Evolutionary conservation across 1,284 basidiomycete genomes (phyloP), one percentile per base, ranked within the genome.

Genomic region (Ustilago sp.): DNA sequence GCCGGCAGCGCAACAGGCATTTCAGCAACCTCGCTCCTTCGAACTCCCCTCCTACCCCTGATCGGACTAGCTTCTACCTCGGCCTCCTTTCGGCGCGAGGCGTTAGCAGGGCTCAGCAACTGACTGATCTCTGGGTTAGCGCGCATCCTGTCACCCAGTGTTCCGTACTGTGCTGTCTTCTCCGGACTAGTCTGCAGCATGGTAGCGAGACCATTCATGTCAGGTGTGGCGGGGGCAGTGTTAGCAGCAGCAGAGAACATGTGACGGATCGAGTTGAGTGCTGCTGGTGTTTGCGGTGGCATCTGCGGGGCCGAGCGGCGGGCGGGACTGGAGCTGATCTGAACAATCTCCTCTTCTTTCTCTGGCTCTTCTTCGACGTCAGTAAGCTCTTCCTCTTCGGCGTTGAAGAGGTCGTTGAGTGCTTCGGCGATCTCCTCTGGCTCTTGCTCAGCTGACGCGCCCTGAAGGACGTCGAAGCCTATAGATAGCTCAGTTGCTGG

Each of bases 361-460:
- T 65, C 47, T 36, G 60, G 63, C 3, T 64, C 61, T n/a, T 68
- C 67, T 8, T 56, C 56, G 8, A 39, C 47, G 31, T 77, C 75
- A n/a, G 75, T 77, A 6, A 65, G 50, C 35, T 77, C 63, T 19
- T 67, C 68, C 8, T 69, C 52, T 56, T 70, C 75, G 13, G 67
- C 70, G 4, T 58, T 57, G 56, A 77, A 77, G 32, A 77, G 70
- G 31, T 65, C 55, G 47, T 77, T 52, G 55, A 77, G 63, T 3
- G 75, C 75, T 4, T 54, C 54, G 1, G 70, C 67, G 43, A 77
- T 73, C 45, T 38, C 38, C 34, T 64, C 57, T 17, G 59, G 62
- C 2, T 68, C 67, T 19, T 45, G 55, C 55, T 64, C 59, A 6
- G 51, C 63, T 12, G 53, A 35, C 17, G 34, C 50, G 28, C 67